Percentiles rank a stretch among this genome's conserved stretches.
Conservation (phyloP, 2,329 filamentous ascomycete species). For the Botrytis medusae region DNA sequence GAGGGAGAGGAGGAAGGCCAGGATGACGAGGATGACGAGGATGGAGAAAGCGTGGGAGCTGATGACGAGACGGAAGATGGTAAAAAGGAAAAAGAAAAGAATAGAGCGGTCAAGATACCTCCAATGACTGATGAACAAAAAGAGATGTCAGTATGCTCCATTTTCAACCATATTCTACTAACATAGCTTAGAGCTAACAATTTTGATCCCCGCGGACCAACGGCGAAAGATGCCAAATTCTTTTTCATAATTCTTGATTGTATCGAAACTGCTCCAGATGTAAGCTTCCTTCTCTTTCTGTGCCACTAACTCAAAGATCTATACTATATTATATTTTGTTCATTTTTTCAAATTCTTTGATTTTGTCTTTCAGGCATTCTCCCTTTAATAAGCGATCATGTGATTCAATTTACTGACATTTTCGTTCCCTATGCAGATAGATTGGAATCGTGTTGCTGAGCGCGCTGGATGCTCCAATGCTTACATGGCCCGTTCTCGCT, state of each 20-base stretch:
- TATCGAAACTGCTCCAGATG: conserved; percentile 29
- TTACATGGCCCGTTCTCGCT: conserved; percentile 49
- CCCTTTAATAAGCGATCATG: not conserved
- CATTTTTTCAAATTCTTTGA: not conserved
- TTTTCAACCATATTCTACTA: not conserved
- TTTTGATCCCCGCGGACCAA: conserved; percentile 7
- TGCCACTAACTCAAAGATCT: not conserved
- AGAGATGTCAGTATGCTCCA: not conserved
- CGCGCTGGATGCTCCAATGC: conserved; percentile 48
- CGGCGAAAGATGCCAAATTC: conserved; percentile 28
- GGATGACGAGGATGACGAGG: not conserved
- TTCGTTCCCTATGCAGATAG: conserved; percentile 28
- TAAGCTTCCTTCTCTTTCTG: conserved; percentile 16
- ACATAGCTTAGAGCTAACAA: not conserved
- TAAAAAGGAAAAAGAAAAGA: not conserved
- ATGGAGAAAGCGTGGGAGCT: not conserved
- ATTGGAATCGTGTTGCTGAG: conserved; percentile 50
- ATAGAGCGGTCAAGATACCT: not conserved
- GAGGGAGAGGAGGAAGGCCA: not conserved
- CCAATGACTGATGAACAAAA: not conserved
- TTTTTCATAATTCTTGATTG: conserved; percentile 27
- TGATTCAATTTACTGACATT: not conserved
- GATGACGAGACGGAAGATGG: not conserved
- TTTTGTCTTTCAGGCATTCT: not conserved
- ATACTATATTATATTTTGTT: not conserved